These are phyloP conservation scores for Liquidambar formosana DNA, from an alignment of 164 flowering plant species.

Conservation along the genomic window DNA sequence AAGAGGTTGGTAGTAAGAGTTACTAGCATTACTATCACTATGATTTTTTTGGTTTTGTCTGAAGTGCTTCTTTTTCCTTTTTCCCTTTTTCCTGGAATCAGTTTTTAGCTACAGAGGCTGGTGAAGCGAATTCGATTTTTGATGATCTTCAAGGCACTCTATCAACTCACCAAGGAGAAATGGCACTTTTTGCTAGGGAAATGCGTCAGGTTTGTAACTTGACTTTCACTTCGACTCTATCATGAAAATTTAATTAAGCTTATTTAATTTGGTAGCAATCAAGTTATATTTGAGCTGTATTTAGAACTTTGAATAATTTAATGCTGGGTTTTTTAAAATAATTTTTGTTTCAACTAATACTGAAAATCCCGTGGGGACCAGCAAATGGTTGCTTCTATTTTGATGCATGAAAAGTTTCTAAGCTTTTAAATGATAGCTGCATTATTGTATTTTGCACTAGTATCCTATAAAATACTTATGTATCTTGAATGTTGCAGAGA, in stretches of 20 bases:
- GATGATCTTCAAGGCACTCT: conserved; percentile 67
- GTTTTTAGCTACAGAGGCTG: conserved; percentile 57
- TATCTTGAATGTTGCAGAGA: conserved; percentile 44
- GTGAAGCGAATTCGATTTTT: conserved; percentile 58
- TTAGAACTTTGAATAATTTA: too few relatives aligned
- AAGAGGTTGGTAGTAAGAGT: conserved; percentile 47
- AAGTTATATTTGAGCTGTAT: too few relatives aligned
- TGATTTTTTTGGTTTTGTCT: background rate
- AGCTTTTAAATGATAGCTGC: too few relatives aligned
- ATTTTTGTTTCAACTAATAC: too few relatives aligned
- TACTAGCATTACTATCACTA: background rate
- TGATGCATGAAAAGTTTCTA: too few relatives aligned
- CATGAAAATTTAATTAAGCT: background rate
- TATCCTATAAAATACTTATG: too few relatives aligned
- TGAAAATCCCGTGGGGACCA: too few relatives aligned
- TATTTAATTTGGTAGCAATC: background rate
- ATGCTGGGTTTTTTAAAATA: too few relatives aligned
- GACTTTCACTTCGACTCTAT: background rate
- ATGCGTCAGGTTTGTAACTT: conserved; percentile 68
- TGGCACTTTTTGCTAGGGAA: conserved; percentile 77
- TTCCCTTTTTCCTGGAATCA: conserved; percentile 17
- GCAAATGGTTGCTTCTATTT: too few relatives aligned
- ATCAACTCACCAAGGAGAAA: conserved; percentile 78
- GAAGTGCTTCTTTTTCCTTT: background rate
- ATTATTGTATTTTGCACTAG: too few relatives aligned